These are phyloP conservation scores for Protoeuglena noctilucae DNA, from an alignment of 139 green algal genomes.

Conservation along the genomic window DNA sequence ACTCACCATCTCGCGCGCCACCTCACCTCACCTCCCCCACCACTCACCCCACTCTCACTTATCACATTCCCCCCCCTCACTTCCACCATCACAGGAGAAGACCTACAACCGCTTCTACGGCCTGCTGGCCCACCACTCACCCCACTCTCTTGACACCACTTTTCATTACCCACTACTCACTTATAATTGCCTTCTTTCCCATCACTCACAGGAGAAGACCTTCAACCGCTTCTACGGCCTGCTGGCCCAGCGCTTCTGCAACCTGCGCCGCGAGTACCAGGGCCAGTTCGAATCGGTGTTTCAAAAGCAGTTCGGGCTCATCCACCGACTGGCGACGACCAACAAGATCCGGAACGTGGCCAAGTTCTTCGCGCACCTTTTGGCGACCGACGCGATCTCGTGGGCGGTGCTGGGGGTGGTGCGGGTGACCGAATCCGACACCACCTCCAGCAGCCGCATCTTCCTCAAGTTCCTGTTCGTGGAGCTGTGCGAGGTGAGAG, in stretches of 20 bases:
- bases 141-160: no score
- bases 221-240: slow-evolving; percentile 90
- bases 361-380: slow-evolving; percentile 67
- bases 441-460: slow-evolving; percentile 87
- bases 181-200: no score
- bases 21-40: neutral
- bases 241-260: slow-evolving; percentile 83
- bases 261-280: slow-evolving; percentile 52
- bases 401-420: slow-evolving; percentile 67
- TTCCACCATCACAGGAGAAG: slow-evolving; percentile 56
- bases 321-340: slow-evolving; percentile 88
- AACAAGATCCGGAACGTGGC: slow-evolving; percentile 99
- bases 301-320: slow-evolving; percentile 78
- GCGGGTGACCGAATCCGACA: slow-evolving; percentile 91
- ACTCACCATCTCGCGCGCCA: neutral
- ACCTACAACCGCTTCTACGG: slow-evolving; percentile 89
- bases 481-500: slow-evolving; percentile 14
- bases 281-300: slow-evolving; percentile 78
- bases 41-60: no score
- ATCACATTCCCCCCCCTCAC: no score
- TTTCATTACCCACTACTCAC: no score
- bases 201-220: slow-evolving; percentile 52
- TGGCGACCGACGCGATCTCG: slow-evolving; percentile 40
- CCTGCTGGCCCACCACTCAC: slow-evolving; percentile 74
- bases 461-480: slow-evolving; percentile 99